Percentiles rank a stretch among this genome's conserved stretches.
phyloP scores from a whole-genome alignment of 208 protist genomes.

The Trypanosoma cruzi region DNA sequence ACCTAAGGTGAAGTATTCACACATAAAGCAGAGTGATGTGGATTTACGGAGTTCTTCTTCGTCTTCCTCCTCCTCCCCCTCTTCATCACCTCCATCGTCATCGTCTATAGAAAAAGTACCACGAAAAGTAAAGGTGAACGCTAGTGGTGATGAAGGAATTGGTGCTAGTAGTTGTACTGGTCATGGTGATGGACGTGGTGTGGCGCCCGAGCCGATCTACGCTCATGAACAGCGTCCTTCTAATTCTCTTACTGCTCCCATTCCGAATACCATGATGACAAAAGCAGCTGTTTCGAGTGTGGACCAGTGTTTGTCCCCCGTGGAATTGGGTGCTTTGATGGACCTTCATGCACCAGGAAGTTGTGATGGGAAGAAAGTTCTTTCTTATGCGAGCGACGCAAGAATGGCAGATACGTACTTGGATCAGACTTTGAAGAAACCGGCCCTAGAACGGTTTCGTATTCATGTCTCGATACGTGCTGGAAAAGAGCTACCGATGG shows the following conservation, averaged over 20 bases:
- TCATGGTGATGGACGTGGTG: not conserved
- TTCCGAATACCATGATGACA: not conserved
- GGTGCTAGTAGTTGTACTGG: not conserved
- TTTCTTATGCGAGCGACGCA: not conserved
- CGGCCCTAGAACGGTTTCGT: slow-evolving; percentile 30
- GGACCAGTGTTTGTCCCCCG: not conserved
- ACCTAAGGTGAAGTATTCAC: not conserved
- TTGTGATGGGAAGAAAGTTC: not conserved
- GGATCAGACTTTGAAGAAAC: not conserved
- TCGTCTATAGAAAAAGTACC: not conserved
- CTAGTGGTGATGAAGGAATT: not conserved
- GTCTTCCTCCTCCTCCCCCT: slow-evolving; percentile 1
- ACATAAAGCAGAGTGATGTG: not conserved
- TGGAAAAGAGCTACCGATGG: slow-evolving; percentile 57
- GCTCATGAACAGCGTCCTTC: not conserved
- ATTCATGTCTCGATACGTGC: slow-evolving; percentile 56
- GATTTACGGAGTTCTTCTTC: slow-evolving; percentile 9
- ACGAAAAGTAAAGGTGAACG: not conserved
- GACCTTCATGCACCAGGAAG: not conserved
- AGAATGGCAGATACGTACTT: not conserved
- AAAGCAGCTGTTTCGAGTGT: not conserved
- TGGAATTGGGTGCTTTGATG: not conserved
- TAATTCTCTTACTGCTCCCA: not conserved
- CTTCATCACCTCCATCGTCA: slow-evolving; percentile 7
- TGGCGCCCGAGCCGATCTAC: not conserved